Evolutionary conservation across 2,329 filamentous ascomycete species (phyloP), one percentile per base, ranked within the genome.

Genomic region (Stachybotrys chlorohalonatus): DNA sequence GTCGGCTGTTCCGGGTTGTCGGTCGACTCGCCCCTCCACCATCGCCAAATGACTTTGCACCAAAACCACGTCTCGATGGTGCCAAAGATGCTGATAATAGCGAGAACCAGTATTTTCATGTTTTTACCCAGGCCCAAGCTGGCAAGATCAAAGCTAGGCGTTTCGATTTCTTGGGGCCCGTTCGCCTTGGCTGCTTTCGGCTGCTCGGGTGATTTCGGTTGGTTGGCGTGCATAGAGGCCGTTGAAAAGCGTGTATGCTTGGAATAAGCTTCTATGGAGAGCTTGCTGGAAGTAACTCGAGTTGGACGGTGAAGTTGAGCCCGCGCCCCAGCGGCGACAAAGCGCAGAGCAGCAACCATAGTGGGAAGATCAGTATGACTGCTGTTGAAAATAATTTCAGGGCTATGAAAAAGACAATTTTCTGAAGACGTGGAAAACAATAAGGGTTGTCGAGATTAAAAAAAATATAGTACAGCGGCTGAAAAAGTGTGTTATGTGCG

Each of bases 51-150:
- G 2, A 64, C 59, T 52, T 68, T 62, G 47, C 63, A 64, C 55
- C 62, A 70, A 31, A 68, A 58, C 63, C 65, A 70, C 0, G 66
- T 66, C 53, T 70, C 67, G 6, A 68, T 63, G 1, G 64, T 69
- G 24, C 66, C 68, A 30, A 68, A 63, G 11, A 70, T 60, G 51
- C 62, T 57, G 7, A 70, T 46, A 2, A 68, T 51, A 1, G 58
- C 56, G 8, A 68, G 52, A 6, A 68, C 42, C 9, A 59, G 48
- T 1, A 67, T 32, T 16, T 55, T 68, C 57, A 64, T 63, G 16
- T 61, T 63, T 31, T 57, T 67, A 55, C 66, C 62, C 6, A 69
- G 52, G 4, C 68, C 67, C 0, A 70, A 49, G 5, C 59, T 60
- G 3, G 64, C 52, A 6, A 69, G 36, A 30, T 56, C 67, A 32